phyloP scores from a whole-genome alignment of 805 yeast genomes.

The Starmerella tilneyi region DNA sequence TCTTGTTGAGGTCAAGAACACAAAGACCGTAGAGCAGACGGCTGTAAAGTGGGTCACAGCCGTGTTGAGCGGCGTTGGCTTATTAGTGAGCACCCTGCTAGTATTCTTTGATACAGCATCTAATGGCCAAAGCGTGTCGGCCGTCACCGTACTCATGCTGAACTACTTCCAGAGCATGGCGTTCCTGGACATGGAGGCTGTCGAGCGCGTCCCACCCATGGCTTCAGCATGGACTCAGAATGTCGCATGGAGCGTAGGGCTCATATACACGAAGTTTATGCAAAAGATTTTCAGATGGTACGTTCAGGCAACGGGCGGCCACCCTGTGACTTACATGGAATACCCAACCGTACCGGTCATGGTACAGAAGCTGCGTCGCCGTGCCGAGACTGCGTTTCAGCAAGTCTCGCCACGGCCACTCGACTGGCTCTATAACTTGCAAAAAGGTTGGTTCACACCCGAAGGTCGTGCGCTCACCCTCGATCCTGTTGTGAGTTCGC shows the following conservation, averaged over 20 bases:
- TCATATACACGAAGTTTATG: slow-evolving; percentile 69
- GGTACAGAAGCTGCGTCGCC: slow-evolving; percentile 47
- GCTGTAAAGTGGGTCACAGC: slow-evolving; percentile 94
- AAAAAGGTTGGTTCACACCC: slow-evolving; percentile 4
- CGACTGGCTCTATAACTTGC: slow-evolving; percentile 9
- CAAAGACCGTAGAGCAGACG: slow-evolving; percentile 67
- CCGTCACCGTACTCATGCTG: slow-evolving; percentile 74
- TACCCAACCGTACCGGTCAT: slow-evolving; percentile 56
- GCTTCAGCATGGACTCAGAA: slow-evolving; percentile 89
- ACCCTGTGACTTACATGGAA: slow-evolving; percentile 53
- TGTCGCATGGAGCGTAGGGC: slow-evolving; percentile 90
- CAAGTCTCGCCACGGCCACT: slow-evolving; percentile 11
- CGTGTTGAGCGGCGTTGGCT: slow-evolving; percentile 76
- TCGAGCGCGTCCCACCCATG: slow-evolving; percentile 79
- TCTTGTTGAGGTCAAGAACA: slow-evolving; percentile 64
- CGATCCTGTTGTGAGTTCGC: background rate
- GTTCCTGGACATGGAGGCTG: slow-evolving; percentile 73
- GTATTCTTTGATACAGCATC: slow-evolving; percentile 78
- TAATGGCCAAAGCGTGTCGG: slow-evolving; percentile 81
- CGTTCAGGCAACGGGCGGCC: slow-evolving; percentile 86
- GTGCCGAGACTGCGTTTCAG: slow-evolving; percentile 8
- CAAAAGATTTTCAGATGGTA: slow-evolving; percentile 86
- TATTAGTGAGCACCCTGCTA: slow-evolving; percentile 68
- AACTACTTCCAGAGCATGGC: slow-evolving; percentile 83
- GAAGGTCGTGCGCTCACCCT: background rate